Base-by-base conservation (phyloP, 2,329 filamentous ascomycete genomes). In the Colletotrichum sp. region DNA sequence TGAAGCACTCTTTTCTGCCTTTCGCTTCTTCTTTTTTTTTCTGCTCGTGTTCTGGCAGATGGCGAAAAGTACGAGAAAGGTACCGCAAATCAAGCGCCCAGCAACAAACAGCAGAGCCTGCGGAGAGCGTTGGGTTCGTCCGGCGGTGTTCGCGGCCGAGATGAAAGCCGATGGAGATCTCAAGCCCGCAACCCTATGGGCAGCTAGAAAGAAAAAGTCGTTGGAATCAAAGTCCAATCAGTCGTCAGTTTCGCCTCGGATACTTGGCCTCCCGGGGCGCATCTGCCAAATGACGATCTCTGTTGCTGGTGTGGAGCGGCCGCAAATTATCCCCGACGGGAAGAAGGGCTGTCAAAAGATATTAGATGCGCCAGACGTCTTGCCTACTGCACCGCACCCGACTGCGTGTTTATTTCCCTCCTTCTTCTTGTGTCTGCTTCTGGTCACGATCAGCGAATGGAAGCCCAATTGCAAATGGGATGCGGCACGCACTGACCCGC, bases 211-310 rank as follows among this genome's bases (percentile, higher is more conserved):
- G 27, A 31, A 57, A 57, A 61, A 16, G 54, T 61, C 67, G 62
- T 66, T 71, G 55, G 43, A 38, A 24, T 18, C 29, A 36, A 31
- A 51, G 43, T 51, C 63, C 54, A 61, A 29, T 59, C 57, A 70
- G 34, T 70, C 54, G 66, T 51, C 38, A 27, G 63, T 43, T 58
- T 74, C 73, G 63, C 65, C 63, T 76, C 72, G 65, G 72, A 62
- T 66, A 43, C 68, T 69, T 69, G 68, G 65, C 57, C 34, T 71
- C 66, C 74, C 72, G 68, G 61, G 68, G 64, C 72, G 72, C 68
- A 76, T 72, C 72, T 75, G 74, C 69, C 74, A 76, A 76, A 75
- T 72, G 74, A 76, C 68, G 74, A 76, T 75, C 74, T 75, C 65
- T 74, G 43, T 61, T 64, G 66, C 55, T 51, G 59, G 68, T 69